Evolutionary conservation across 345 rosid genomes (phyloP).

Genomic region (Gynandropsis gynandra): DNA sequence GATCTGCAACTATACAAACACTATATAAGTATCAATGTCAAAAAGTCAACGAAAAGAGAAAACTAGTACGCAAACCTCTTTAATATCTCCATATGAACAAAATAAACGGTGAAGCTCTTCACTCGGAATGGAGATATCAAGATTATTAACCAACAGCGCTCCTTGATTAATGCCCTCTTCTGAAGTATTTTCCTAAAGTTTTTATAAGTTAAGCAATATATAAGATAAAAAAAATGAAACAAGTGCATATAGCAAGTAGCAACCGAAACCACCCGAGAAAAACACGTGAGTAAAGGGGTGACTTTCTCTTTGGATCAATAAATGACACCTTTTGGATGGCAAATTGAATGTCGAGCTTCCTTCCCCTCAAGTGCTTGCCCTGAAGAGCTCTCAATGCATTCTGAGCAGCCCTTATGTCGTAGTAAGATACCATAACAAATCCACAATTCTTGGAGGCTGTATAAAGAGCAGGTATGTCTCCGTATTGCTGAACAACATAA

Average conservation of each 20-base stretch:
- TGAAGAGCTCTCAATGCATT: constrained; percentile 75
- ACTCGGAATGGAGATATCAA: constrained; percentile 54
- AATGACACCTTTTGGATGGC: constrained; percentile 61
- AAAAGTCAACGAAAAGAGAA: constrained; percentile 6
- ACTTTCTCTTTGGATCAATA: constrained; percentile 11
- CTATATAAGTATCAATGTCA: constrained; percentile 1
- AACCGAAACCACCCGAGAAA: constrained; percentile 7
- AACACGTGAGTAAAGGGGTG: not conserved
- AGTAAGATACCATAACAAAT: constrained; percentile 72
- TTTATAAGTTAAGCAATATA: constrained; percentile 11
- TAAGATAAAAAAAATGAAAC: constrained; percentile 15
- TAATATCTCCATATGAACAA: constrained; percentile 58
- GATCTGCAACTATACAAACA: constrained; percentile 42
- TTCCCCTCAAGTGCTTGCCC: constrained; percentile 48
- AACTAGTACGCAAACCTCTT: constrained; percentile 38
- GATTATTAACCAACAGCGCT: constrained; percentile 46
- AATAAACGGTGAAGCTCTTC: constrained; percentile 48
- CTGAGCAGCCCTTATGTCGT: constrained; percentile 85
- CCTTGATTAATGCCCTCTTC: constrained; percentile 51
- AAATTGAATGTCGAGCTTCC: constrained; percentile 77
- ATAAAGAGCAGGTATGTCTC: constrained; percentile 67
- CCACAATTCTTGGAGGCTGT: constrained; percentile 84
- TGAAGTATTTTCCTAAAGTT: constrained; percentile 44
- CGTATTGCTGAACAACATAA: constrained; percentile 57
- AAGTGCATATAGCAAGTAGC: not conserved